phyloP scores from a whole-genome alignment of 2,329 filamentous ascomycete genomes.

The Thelonectria rubi region DNA sequence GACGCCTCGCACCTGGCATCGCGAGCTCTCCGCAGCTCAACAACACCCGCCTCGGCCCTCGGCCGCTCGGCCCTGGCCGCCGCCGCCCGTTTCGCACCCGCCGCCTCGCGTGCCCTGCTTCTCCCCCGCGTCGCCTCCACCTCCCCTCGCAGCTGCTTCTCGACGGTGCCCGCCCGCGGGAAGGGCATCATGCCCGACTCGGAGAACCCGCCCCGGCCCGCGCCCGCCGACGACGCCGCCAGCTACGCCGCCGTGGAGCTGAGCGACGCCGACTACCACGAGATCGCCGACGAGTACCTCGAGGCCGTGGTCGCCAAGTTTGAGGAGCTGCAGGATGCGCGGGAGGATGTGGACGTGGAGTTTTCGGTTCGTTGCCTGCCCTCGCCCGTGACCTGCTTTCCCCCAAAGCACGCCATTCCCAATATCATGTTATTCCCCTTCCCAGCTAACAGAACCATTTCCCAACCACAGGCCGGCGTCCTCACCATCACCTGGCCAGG shows the following conservation, averaged over 20 bases:
- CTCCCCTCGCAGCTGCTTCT: conserved; percentile 43
- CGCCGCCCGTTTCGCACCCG: conserved; percentile 33
- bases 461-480: conserved; percentile 79
- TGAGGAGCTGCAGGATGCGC: conserved; percentile 78
- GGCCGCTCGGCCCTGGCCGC: conserved; percentile 37
- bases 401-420: not conserved
- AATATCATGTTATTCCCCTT: not conserved
- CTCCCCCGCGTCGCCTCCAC: conserved; percentile 13
- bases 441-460: conserved; percentile 25
- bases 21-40: conserved; percentile 45
- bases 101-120: conserved; percentile 10
- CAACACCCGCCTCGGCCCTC: conserved; percentile 10
- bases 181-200: conserved; percentile 70
- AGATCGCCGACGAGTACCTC: conserved; percentile 79
- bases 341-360: conserved; percentile 85
- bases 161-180: conserved; percentile 40
- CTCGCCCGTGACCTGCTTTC: not conserved
- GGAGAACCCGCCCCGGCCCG: conserved; percentile 60
- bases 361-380: conserved; percentile 72
- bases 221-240: conserved; percentile 46
- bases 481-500: conserved; percentile 76
- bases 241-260: conserved; percentile 67
- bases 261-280: conserved; percentile 76
- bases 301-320: conserved; percentile 64
- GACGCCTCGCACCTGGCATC: conserved; percentile 51